Evolutionary conservation across 768 basidiomycete species (phyloP).

Genomic region (Serpula lacrymans): DNA sequence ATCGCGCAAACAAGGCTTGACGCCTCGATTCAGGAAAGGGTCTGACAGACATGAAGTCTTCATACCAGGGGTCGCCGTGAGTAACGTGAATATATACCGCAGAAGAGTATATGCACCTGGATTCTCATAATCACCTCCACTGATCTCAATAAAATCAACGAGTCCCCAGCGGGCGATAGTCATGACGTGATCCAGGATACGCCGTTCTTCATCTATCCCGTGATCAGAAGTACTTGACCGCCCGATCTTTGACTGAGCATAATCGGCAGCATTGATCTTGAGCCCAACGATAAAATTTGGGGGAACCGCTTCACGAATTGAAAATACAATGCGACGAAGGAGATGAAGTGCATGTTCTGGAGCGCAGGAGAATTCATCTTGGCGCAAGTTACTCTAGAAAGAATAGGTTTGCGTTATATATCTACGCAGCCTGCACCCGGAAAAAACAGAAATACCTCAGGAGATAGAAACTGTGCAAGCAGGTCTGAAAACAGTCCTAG

Average conservation of each 20-base stretch:
- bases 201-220: conserved; percentile 25
- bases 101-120: conserved; percentile 45
- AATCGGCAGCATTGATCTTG: conserved; percentile 82
- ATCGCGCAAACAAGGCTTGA: conserved; percentile 71
- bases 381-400: conserved; percentile 47
- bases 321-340: conserved; percentile 49
- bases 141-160: conserved; percentile 85
- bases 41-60: conserved; percentile 42
- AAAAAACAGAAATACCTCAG: conserved; percentile 43
- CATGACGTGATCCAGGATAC: conserved; percentile 58
- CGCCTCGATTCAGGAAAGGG: conserved; percentile 35
- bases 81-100: conserved; percentile 12
- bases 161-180: conserved; percentile 59
- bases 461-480: conserved; percentile 73
- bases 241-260: conserved; percentile 35
- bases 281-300: conserved; percentile 67
- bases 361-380: conserved; percentile 54
- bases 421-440: conserved; percentile 9
- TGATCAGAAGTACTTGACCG: conserved; percentile 23
- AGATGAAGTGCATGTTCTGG: conserved; percentile 49
- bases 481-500: conserved; percentile 48
- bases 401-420: conserved; percentile 11
- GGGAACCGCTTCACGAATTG: conserved; percentile 54
- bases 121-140: conserved; percentile 82
- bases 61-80: neutral